Percentiles rank a stretch among this genome's conserved stretches.
Evolutionary conservation across 2,329 filamentous ascomycete species (phyloP).

Genomic region (Trichothecium sympodiale): DNA sequence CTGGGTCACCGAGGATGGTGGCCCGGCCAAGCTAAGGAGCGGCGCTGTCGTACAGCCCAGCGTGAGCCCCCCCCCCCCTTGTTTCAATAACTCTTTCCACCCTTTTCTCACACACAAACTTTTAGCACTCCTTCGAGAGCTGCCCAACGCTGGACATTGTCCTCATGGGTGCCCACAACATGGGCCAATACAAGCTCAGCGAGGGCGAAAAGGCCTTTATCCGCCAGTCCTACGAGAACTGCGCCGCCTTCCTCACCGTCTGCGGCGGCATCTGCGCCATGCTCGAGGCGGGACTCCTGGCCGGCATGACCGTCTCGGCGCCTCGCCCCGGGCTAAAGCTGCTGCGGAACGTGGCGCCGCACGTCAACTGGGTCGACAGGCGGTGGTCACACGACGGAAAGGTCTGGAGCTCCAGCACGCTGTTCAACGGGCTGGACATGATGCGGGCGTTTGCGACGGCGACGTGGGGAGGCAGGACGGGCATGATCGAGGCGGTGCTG

Average conservation of each 20-base stretch:
- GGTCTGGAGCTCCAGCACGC: constrained; percentile 22
- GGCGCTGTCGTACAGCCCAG: no score
- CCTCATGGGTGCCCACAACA: constrained; percentile 24
- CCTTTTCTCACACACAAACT: not conserved
- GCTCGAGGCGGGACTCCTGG: constrained; percentile 21
- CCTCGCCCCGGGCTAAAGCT: constrained; percentile 17
- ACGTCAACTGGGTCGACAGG: constrained; percentile 24
- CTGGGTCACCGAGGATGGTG: constrained; percentile 19
- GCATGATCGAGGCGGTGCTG: constrained; percentile 7
- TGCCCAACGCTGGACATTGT: constrained; percentile 29
- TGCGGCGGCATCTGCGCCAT: constrained; percentile 24
- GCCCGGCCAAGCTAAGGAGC: constrained; percentile 8
- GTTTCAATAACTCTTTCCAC: not conserved
- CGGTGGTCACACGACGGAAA: constrained; percentile 24
- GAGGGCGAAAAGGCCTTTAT: constrained; percentile 23
- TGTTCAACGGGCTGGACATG: constrained; percentile 23
- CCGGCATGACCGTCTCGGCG: constrained; percentile 24
- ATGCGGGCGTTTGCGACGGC: constrained; percentile 17
- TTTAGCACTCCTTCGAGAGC: constrained; percentile 24
- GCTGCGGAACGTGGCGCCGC: constrained; percentile 15
- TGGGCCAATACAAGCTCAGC: constrained; percentile 14
- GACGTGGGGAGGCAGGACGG: constrained; percentile 15
- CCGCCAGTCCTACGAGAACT: constrained; percentile 20
- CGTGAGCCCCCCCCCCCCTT: not conserved
- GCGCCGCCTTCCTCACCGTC: constrained; percentile 25